Percentiles rank a stretch among this genome's conserved stretches.
phyloP scores from a whole-genome alignment of 192 early-diverging fungal species.

The Ramicandelaber brevisporus region DNA sequence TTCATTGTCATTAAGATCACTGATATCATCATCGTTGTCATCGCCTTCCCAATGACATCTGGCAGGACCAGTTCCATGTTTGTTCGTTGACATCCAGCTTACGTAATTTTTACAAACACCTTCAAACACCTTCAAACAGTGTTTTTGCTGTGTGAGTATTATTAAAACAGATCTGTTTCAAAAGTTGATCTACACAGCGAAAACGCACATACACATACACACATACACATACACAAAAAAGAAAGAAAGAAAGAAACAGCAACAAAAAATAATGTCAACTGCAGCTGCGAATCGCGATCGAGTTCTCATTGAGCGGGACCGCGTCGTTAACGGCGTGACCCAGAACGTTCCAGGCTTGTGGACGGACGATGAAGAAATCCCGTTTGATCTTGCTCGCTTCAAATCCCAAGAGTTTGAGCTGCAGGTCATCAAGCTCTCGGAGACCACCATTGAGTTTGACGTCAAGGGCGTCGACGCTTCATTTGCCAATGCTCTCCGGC shows the following conservation, averaged over 20 bases:
- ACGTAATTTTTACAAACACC: constrained; percentile 1
- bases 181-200: too few relatives aligned
- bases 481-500: constrained; percentile 79
- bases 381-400: constrained; percentile 8
- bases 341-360: not conserved
- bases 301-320: constrained; percentile 16
- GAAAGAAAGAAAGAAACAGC: not conserved
- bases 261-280: not conserved
- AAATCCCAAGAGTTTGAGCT: constrained; percentile 13
- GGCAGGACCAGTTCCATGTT: not conserved
- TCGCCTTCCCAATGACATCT: constrained; percentile 2
- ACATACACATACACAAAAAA: not conserved
- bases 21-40: too few relatives aligned
- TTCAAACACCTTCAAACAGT: not conserved
- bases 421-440: constrained; percentile 10
- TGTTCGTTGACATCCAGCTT: not conserved
- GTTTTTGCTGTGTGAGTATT: not conserved
- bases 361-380: constrained; percentile 3
- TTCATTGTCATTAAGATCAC: too few relatives aligned
- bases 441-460: constrained; percentile 78
- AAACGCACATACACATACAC: too few relatives aligned
- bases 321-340: constrained; percentile 9
- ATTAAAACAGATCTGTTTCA: constrained; percentile 1
- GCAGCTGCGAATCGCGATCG: constrained; percentile 11
- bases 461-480: constrained; percentile 79